Evolutionary conservation across 352 stramenopile genomes (phyloP).

Genomic region (Globisporangium radiosum): DNA sequence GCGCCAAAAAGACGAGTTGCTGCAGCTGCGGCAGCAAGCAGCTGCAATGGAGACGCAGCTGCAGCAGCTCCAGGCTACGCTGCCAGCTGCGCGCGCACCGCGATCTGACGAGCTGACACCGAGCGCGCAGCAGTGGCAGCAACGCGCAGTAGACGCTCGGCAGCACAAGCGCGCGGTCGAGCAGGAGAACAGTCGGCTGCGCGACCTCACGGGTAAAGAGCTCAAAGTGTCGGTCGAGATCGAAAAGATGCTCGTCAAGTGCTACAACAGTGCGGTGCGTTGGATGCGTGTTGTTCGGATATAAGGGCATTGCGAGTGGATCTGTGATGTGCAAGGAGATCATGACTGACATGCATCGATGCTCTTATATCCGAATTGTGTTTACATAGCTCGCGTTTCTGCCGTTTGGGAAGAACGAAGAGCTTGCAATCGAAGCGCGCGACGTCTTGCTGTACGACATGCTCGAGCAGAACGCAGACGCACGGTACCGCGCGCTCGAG

Average conservation of each 20-base stretch:
- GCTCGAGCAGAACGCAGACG: slow-evolving; percentile 4
- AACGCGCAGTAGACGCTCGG: neutral
- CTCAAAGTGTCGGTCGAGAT: slow-evolving; percentile 6
- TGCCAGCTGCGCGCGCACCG: neutral
- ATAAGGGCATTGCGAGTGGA: too few species aligned
- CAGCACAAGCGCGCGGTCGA: neutral
- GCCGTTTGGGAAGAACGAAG: slow-evolving; percentile 1
- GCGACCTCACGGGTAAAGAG: slow-evolving; percentile 6
- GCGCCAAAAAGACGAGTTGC: slow-evolving; percentile 12
- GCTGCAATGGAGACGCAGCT: slow-evolving; percentile 7
- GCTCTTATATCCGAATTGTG: neutral
- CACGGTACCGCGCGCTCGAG: slow-evolving; percentile 2
- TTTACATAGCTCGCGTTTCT: slow-evolving; percentile 5
- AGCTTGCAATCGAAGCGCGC: slow-evolving; percentile 3
- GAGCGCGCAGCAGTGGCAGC: neutral
- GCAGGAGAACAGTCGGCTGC: slow-evolving; percentile 7
- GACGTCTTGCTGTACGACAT: slow-evolving; percentile 11
- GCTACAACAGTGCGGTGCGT: slow-evolving; percentile 8
- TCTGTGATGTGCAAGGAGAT: too few species aligned
- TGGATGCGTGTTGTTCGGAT: neutral
- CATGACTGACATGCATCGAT: too few species aligned
- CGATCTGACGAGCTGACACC: neutral
- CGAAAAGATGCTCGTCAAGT: slow-evolving; percentile 11
- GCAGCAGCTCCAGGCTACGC: neutral
- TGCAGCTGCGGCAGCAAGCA: slow-evolving; percentile 6